Conservation (phyloP, 208 protist species). For the Trypanosoma scelopori region DNA sequence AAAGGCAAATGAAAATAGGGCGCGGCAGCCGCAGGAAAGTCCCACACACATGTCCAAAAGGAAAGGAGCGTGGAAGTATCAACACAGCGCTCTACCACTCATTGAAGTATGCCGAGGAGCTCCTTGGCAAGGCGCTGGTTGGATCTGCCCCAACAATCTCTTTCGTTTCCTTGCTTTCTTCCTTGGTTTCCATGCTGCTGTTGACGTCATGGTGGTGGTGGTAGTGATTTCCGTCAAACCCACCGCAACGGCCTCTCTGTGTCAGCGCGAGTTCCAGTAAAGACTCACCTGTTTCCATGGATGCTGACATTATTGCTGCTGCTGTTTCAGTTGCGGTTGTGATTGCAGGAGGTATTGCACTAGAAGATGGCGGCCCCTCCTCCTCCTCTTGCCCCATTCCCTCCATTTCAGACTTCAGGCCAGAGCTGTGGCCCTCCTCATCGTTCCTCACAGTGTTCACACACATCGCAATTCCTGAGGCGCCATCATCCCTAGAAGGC, state of each 20-base stretch:
- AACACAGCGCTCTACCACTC: not conserved
- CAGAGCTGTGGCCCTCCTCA: not conserved
- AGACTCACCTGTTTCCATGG: too few species aligned
- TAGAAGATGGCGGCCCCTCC: too few species aligned
- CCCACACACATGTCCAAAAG: not conserved
- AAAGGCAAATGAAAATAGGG: conserved; percentile 21
- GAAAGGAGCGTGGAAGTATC: too few species aligned
- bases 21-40: not conserved
- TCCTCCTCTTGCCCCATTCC: not conserved
- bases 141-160: not conserved
- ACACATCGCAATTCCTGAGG: not conserved
- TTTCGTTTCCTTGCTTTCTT: not conserved
- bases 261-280: not conserved
- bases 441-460: not conserved
- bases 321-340: too few species aligned
- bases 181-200: not conserved
- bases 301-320: too few species aligned
- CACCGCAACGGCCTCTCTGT: not conserved
- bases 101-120: not conserved
- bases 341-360: too few species aligned
- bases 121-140: not conserved
- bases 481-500: not conserved
- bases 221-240: not conserved
- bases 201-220: not conserved
- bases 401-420: not conserved